Evolutionary conservation across 495 filamentous ascomycete genomes (phyloP), one percentile per base, ranked within the genome.

Genomic region (Neurospora sp.): DNA sequence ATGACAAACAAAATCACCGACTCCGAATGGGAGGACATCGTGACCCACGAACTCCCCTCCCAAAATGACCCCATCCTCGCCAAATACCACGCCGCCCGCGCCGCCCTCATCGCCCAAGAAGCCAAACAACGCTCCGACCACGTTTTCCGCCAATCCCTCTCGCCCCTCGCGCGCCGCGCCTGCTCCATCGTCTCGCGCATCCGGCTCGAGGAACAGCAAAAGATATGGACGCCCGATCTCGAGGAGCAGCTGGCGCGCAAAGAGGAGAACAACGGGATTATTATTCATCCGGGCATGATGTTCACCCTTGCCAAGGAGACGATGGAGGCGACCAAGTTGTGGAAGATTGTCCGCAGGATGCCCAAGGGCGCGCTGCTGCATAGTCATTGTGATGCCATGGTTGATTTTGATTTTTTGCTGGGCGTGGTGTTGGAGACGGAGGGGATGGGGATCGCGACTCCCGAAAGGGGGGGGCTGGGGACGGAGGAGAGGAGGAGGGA

Each of bases 341-440:
- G 94, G 93, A 86, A 87, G 74, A 96, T 98, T 71, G 87, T 97
- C 4, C 85, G 90, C 69, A 86, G 82, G 59, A 92, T 99, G 92
- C 96, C 96, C 27, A 98, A 99, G 78, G 96, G 96, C 4, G 89
- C 92, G 5, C 85, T 98, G 9, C 81, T 98, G 70, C 94, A 98
- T 82, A 92, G 93, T 8, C 93, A 98, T 81, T 80, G 96, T 70
- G 91, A 96, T 78, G 93, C 93, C 73, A 95, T 97, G 90, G 91
- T 96, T 69, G 93, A 97, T 77, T 86, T 93, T 65, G 91, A 93
- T 73, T 95, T 88, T 81, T 81, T 97, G 4, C 83, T 97, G 45
- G 86, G 89, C 16, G 84, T 90, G 73, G 88, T 91, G 3, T 84
- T 98, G 40, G 83, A 85, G 5, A 95, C 91, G 0, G 86, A 89